Evolutionary conservation across 768 basidiomycete genomes (phyloP), one percentile per base, ranked within the genome.

Genomic region (Calocybe cyanea): DNA sequence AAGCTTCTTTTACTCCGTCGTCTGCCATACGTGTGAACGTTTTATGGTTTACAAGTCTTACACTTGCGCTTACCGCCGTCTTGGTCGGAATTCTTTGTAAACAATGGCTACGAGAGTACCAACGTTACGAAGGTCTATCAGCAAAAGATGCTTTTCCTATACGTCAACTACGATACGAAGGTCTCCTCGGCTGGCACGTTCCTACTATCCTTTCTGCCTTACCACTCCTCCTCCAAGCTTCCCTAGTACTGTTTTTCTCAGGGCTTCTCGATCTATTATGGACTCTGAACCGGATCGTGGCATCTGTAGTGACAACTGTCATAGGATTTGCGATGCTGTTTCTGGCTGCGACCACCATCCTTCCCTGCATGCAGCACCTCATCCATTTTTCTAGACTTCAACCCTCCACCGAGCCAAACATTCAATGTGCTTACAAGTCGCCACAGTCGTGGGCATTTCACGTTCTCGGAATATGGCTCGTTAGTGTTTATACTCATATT

Each of bases 241-340:
- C 64, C 6, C 48, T 68, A 19, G 44, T 64, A 7, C 48, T 66
- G 2, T 68, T 68, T 48, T 61, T 64, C 34, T 42, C 46, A 2
- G 65, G 65, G 2, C 38, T 66, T 7, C 32, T 61, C 8, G 56
- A 62, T 19, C 49, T 65, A 5, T 52, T 68, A 3, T 63, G 63
- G 63, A 40, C 38, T 4, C 33, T 62, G 6, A 20, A 53, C 59
- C 38, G 17, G 8, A 34, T 35, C 2, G 55, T 66, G 1, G 61
- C 59, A 0, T 41, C 53, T 1, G 32, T 53, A 15, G 39, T 60
- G 6, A 52, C 56, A 18, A 38, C 50, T 19, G 52, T 57, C 13
- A 38, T 64, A 20, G 59, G 55, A 4, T 13, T 56, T 0, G 45
- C 54, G 11, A 38, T 61, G 15, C n/a, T 53, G 14, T 46, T 62